These are phyloP conservation scores for Suhomyces ambrosiae DNA, from an alignment of 1,139 yeast species.

Conservation along the genomic window DNA sequence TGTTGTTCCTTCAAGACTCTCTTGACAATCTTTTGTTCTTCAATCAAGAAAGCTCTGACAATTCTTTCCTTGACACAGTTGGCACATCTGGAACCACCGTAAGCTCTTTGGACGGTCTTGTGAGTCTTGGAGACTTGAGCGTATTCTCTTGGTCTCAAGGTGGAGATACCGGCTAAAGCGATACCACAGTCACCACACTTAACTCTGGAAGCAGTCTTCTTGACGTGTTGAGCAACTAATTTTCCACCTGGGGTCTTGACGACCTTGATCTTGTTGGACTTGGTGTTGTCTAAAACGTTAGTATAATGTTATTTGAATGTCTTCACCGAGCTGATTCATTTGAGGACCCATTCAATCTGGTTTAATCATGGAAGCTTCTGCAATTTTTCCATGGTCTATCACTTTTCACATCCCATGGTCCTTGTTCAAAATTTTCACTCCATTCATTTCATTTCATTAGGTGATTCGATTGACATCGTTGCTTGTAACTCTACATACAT, in stretches of 20 bases:
- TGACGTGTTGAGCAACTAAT: conserved; percentile 95
- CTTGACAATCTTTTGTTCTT: conserved; percentile 99
- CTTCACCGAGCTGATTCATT: neutral
- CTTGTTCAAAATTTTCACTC: no score
- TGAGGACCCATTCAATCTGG: neutral
- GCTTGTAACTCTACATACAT: conserved; percentile 33
- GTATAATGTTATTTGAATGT: conserved; percentile 24
- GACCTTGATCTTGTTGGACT: conserved; percentile 98
- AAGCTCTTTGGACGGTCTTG: conserved; percentile 98
- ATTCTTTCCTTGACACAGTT: conserved; percentile 98
- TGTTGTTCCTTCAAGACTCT: conserved; percentile 95
- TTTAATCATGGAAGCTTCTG: no score
- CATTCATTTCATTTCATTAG: neutral
- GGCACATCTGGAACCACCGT: conserved; percentile 99
- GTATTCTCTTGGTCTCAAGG: conserved; percentile 97
- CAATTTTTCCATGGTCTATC: neutral
- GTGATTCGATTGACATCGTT: neutral
- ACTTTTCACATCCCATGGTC: no score
- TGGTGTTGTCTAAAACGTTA: conserved; percentile 85
- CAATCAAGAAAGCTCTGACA: conserved; percentile 98
- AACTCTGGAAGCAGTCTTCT: conserved; percentile 93
- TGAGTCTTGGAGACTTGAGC: conserved; percentile 93
- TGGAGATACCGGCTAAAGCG: conserved; percentile 87
- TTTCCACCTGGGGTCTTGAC: conserved; percentile 99
- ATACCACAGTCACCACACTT: conserved; percentile 99